These are phyloP conservation scores for Diaporthe aspalathi DNA, from an alignment of 2,329 filamentous ascomycete genomes.

Conservation along the genomic window DNA sequence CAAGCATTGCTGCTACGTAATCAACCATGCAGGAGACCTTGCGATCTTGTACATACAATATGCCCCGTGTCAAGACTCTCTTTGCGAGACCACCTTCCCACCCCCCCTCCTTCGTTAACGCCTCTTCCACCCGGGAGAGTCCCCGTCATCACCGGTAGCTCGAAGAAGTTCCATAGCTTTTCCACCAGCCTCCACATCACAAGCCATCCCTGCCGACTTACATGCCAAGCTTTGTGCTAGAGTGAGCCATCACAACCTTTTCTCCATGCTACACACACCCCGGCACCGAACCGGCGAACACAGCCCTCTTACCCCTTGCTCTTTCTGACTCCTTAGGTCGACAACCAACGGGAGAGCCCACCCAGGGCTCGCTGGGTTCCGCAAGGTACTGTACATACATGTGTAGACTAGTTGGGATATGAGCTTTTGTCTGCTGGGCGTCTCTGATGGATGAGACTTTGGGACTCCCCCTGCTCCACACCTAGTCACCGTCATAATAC, in stretches of 20 bases:
- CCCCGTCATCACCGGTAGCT: slow-evolving; percentile 14
- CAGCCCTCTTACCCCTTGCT: slow-evolving; percentile 29
- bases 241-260: slow-evolving; percentile 35
- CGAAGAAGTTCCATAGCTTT: slow-evolving; percentile 34
- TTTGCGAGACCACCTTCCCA: background rate
- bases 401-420: slow-evolving; percentile 28
- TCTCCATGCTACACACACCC: slow-evolving; percentile 35
- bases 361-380: slow-evolving; percentile 34
- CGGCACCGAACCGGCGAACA: slow-evolving; percentile 37
- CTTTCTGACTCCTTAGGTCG: slow-evolving; percentile 30
- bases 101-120: slow-evolving; percentile 10
- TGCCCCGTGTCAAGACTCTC: slow-evolving; percentile 12
- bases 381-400: slow-evolving; percentile 36
- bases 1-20: slow-evolving; percentile 19
- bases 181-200: slow-evolving; percentile 24
- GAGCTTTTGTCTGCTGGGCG: slow-evolving; percentile 18
- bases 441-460: slow-evolving; percentile 25
- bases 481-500: slow-evolving; percentile 35
- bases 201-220: slow-evolving; percentile 29
- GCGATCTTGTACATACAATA: background rate
- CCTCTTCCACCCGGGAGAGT: slow-evolving; percentile 12
- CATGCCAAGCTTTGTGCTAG: slow-evolving; percentile 40
- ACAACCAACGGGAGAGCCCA: slow-evolving; percentile 28
- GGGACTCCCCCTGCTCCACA: slow-evolving; percentile 32
- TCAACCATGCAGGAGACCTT: slow-evolving; percentile 10